phyloP scores from a whole-genome alignment of 306 rosid genomes.

The Citrullus colocynthis region DNA sequence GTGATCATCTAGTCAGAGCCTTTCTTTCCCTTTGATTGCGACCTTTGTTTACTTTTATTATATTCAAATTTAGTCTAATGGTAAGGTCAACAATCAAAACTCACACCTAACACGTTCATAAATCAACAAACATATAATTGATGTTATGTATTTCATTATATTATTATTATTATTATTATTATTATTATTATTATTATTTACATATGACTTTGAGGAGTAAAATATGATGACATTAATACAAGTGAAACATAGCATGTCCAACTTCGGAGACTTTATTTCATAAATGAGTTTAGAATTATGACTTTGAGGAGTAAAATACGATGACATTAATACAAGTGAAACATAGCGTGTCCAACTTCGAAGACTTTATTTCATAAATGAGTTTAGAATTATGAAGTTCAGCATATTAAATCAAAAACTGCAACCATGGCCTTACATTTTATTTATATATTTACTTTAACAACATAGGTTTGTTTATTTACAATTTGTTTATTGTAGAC shows the following conservation, averaged over 20 bases:
- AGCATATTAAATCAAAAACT: neutral
- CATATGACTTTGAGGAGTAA: neutral
- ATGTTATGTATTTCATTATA: neutral
- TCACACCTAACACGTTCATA: constrained; percentile 3
- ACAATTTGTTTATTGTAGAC: too few species aligned
- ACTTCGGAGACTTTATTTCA: neutral
- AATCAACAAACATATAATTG: neutral
- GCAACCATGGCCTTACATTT: too few species aligned
- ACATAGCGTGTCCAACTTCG: neutral
- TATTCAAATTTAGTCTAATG: neutral
- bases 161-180: neutral
- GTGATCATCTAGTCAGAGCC: neutral
- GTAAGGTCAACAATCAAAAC: neutral
- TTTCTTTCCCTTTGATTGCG: neutral
- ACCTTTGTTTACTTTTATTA: neutral
- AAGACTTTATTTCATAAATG: neutral
- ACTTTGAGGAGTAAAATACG: neutral
- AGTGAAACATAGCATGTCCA: neutral
- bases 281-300: too few species aligned
- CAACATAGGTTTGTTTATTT: too few species aligned
- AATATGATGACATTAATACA: neutral
- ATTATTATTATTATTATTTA: neutral
- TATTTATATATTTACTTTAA: too few species aligned
- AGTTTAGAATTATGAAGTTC: too few species aligned
- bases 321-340: neutral